Evolutionary conservation across 2,329 filamentous ascomycete species (phyloP).

Genomic region (Alternaria ethzedia): DNA sequence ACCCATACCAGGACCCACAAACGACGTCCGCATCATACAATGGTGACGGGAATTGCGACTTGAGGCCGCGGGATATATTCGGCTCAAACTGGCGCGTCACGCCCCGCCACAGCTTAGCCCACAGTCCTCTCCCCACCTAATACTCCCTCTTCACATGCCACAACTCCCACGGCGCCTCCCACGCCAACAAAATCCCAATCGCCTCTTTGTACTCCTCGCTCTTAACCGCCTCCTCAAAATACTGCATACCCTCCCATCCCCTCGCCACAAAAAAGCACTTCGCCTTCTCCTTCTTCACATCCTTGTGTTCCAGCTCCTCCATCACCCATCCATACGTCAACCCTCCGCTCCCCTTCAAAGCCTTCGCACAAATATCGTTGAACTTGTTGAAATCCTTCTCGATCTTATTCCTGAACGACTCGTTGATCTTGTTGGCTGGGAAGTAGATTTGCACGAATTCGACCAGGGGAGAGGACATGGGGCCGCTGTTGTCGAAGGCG

Average conservation of each 20-base stretch:
- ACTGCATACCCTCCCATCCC: slow-evolving; percentile 9
- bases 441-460: slow-evolving; percentile 9
- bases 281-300: background rate
- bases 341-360: background rate
- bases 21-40: background rate
- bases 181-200: background rate
- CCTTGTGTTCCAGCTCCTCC: slow-evolving; percentile 9
- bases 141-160: slow-evolving; percentile 7
- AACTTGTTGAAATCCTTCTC: background rate
- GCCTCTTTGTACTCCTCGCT: slow-evolving; percentile 2
- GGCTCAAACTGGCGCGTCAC: background rate
- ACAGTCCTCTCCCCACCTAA: background rate
- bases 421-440: background rate
- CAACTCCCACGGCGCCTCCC: slow-evolving; percentile 4
- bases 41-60: background rate
- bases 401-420: background rate
- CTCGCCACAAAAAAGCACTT: slow-evolving; percentile 8
- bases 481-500: background rate
- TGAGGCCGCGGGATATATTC: background rate
- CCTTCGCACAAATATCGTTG: background rate
- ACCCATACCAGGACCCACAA: background rate
- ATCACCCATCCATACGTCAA: slow-evolving; percentile 6
- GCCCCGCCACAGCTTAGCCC: background rate
- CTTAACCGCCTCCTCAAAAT: background rate
- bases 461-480: background rate